A percentile compares a stretch with the other conserved stretches of the same genome.
Evolutionary conservation across 1,284 basidiomycete species (phyloP).

Genomic region (Sanghuangporus sanghuang): DNA sequence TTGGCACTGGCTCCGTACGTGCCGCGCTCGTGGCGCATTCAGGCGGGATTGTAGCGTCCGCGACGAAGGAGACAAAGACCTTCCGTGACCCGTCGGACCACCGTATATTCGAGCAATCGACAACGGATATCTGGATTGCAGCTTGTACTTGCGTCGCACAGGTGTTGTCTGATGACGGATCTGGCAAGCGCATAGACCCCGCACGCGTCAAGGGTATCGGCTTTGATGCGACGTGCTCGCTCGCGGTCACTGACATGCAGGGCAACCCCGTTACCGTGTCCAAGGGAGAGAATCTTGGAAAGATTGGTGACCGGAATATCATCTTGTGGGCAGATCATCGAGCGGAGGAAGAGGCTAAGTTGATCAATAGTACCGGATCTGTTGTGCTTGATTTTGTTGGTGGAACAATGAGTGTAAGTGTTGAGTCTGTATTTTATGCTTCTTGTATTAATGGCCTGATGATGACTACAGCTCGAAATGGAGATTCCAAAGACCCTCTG

Average conservation of each 20-base stretch:
- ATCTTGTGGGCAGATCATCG: conserved; percentile 95
- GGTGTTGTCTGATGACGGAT: conserved; percentile 59
- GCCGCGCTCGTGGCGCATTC: conserved; percentile 76
- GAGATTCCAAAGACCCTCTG: conserved; percentile 96
- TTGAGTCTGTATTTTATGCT: not conserved
- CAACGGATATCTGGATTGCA: conserved; percentile 80
- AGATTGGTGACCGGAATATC: conserved; percentile 72
- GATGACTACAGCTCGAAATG: conserved; percentile 77
- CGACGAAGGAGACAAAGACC: conserved; percentile 75
- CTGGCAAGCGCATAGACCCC: conserved; percentile 35
- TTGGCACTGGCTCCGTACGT: conserved; percentile 91
- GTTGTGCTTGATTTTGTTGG: conserved; percentile 93
- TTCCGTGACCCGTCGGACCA: conserved; percentile 83
- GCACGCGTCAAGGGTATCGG: conserved; percentile 81
- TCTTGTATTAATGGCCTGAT: not conserved
- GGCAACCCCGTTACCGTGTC: conserved; percentile 82
- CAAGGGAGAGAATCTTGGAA: conserved; percentile 59
- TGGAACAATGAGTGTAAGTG: conserved; percentile 87
- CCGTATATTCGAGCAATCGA: conserved; percentile 94
- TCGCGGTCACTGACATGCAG: conserved; percentile 78
- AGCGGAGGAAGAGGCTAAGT: conserved; percentile 85
- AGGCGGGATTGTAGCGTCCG: conserved; percentile 77
- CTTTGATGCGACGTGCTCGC: conserved; percentile 96
- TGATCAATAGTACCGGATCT: conserved; percentile 84
- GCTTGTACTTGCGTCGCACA: conserved; percentile 69